Base-by-base conservation (phyloP, 441 rosid species). In the Cnidoscolus chayamansa region DNA sequence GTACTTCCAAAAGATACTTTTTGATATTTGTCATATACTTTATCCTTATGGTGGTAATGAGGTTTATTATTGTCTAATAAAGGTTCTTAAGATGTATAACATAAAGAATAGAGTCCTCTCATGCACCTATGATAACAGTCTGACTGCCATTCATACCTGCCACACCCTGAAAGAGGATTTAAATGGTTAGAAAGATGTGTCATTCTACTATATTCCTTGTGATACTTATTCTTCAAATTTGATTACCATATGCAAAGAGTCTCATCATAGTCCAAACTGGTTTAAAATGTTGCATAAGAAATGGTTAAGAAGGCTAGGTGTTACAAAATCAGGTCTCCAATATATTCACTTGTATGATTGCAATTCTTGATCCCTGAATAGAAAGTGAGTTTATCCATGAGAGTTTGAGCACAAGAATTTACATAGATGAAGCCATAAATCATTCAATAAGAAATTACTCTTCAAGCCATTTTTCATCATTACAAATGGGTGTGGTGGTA, bases 51-150 rank as follows among this genome's bases (percentile, higher is more conserved):
- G 89, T 0, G 83, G 78, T 61, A 72, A 94, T 17, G 97, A 92
- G 82, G 87, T 92, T 48, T 86, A 83, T 78, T 80, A 64, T 56
- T 85, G 88, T 9, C 81, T 94, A 30, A 72, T 66, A 8, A 91
- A 84, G 84, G 86, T 89, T 73, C 85, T 93, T 65, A 86, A 89
- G 81, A 82, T 75, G 62, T 90, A 85, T 77, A 86, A 83, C 72
- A 71, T 93, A 17, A 97, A 92, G 81, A 85, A 79, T 62, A 88
- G 84, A 73, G 77, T 81, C 71, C 87, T 94, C 12, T 87, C 94
- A 43, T 92, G 97, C 84, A 94, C 94, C 19, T 97, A 94, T 70
- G 94, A 94, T 81, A 94, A 92, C 72, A 92, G 90, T 77, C 90
- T 81, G 77, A 86, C 84, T 58, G 95, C 90, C 15, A 76, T 84